Conservation (phyloP, 768 basidiomycete species). For the Melanogaster broomeanus region DNA sequence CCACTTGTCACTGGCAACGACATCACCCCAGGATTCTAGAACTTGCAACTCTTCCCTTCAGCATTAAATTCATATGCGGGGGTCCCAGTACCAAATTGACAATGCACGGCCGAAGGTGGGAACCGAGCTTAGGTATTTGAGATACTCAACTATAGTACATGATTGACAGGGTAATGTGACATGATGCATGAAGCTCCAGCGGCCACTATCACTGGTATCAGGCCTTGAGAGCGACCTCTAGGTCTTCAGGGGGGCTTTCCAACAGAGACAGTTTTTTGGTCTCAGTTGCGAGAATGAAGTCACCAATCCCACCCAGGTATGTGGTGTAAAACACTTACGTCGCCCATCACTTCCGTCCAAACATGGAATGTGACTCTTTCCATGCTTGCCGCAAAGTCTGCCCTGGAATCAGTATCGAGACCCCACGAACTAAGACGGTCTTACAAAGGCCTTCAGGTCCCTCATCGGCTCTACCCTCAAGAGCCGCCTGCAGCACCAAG, state of each 20-base stretch:
- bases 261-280: conserved; percentile 27
- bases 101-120: too few relatives aligned
- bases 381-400: conserved; percentile 38
- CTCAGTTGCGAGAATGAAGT: conserved; percentile 19
- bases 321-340: conserved; percentile 28
- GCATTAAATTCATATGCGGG: too few relatives aligned
- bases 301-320: not conserved
- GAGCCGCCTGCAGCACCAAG: conserved; percentile 39
- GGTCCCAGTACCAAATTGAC: too few relatives aligned
- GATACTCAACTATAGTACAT: too few relatives aligned
- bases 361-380: conserved; percentile 35
- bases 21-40: too few relatives aligned
- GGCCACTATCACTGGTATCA: not conserved
- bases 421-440: conserved; percentile 5
- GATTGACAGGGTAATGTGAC: not conserved
- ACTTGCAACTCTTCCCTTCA: too few relatives aligned
- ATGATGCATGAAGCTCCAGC: too few relatives aligned
- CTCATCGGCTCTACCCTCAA: conserved; percentile 43
- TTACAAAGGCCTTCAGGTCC: conserved; percentile 44
- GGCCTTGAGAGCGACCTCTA: conserved; percentile 22
- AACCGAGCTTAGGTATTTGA: too few relatives aligned
- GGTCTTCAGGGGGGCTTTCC: conserved; percentile 31
- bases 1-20: too few relatives aligned
- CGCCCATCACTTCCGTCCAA: conserved; percentile 37
- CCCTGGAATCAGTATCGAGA: not conserved